Evolutionary conservation across 2,329 filamentous ascomycete species (phyloP).

Genomic region (Paraphoma sp.): DNA sequence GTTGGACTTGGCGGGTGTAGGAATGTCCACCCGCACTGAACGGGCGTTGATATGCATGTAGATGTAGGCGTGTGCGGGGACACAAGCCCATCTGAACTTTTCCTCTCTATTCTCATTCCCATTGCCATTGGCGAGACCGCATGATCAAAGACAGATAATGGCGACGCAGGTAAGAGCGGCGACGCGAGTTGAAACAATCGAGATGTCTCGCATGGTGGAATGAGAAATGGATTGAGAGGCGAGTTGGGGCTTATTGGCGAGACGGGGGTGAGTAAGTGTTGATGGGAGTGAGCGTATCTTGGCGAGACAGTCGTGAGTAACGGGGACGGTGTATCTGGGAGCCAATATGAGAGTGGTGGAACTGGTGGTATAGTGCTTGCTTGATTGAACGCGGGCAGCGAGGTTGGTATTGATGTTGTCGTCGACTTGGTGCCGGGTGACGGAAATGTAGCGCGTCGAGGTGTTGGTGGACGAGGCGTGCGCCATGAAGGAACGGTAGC

Average conservation of each 20-base stretch:
- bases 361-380: conserved; percentile 8
- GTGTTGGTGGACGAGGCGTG: conserved; percentile 16
- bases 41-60: too few species aligned
- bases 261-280: too few species aligned
- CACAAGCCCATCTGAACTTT: too few species aligned
- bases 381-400: neutral
- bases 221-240: conserved; percentile 22
- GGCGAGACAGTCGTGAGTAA: too few species aligned
- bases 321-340: conserved; percentile 14
- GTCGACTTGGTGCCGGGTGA: neutral
- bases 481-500: conserved; percentile 7
- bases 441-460: conserved; percentile 18
- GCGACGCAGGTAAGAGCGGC: conserved; percentile 22
- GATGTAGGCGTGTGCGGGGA: too few species aligned
- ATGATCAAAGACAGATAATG: conserved; percentile 25
- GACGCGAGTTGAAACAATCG: conserved; percentile 6
- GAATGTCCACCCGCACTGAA: too few species aligned
- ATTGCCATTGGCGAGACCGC: conserved; percentile 11
- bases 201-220: conserved; percentile 1
- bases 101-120: too few species aligned
- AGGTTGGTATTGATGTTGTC: too few species aligned
- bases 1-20: too few species aligned
- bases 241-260: neutral
- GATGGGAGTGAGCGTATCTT: too few species aligned
- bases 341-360: conserved; percentile 23